phyloP scores from a whole-genome alignment of 352 stramenopile genomes.

The Pelagophyceae sp. region DNA sequence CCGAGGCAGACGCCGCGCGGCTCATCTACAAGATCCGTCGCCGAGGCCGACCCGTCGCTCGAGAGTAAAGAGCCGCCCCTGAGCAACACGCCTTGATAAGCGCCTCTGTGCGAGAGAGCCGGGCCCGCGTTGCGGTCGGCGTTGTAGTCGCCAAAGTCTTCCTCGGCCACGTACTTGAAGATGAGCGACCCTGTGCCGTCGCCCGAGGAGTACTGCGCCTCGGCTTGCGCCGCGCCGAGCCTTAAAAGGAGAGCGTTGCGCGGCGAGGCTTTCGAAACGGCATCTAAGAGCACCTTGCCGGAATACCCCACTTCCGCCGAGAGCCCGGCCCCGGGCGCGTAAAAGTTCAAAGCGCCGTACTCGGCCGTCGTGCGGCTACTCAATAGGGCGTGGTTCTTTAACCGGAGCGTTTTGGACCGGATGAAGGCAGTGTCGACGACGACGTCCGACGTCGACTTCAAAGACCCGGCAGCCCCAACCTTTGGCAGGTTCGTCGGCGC shows the following conservation, averaged over 20 bases:
- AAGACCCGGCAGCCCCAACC: conserved; percentile 38
- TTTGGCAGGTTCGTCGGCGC: conserved; percentile 45
- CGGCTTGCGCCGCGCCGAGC: conserved; percentile 26
- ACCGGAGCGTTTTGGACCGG: conserved; percentile 39
- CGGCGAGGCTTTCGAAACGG: too few relatives aligned
- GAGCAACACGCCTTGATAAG: not conserved
- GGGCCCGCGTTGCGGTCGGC: too few relatives aligned
- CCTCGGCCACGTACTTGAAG: conserved; percentile 25
- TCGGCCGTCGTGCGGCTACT: too few relatives aligned
- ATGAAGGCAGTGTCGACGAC: conserved; percentile 51
- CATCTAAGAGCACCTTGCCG: conserved; percentile 13
- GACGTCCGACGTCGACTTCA: conserved; percentile 48
- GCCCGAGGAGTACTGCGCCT: conserved; percentile 23
- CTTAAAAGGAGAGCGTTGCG: too few relatives aligned
- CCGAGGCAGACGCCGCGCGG: not conserved
- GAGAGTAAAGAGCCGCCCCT: not conserved
- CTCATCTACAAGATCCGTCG: not conserved
- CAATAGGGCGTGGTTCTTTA: conserved; percentile 35
- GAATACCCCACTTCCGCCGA: not conserved
- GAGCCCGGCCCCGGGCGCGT: conserved; percentile 15
- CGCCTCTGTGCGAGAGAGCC: not conserved
- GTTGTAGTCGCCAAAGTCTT: not conserved
- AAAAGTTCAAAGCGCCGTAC: conserved; percentile 47
- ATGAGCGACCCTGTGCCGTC: conserved; percentile 7
- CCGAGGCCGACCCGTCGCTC: not conserved